Evolutionary conservation across 225 moss, liverwort and hornwort species (phyloP), one percentile per base, ranked within the genome.

Genomic region (Antitrichia curtipendula): DNA sequence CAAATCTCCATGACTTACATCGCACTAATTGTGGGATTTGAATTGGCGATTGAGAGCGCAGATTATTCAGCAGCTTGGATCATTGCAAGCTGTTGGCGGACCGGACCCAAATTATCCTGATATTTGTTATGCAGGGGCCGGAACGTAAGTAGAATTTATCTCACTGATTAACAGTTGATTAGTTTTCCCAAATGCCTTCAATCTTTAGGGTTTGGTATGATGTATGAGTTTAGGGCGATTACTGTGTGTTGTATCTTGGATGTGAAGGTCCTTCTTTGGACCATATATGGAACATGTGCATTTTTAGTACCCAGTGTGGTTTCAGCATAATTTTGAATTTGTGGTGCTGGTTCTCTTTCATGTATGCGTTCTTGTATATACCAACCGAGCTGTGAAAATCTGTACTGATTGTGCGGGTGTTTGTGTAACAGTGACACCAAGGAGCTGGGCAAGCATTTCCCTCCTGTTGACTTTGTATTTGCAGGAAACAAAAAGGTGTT

Each of bases 41-140:
- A 58, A 79, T 75, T 75, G 74, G 71, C 85, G 76, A 81, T 85
- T 84, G 86, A 68, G 38, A 75, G 62, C 91, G 61, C 95, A 97
- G 97, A 91, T 98, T 89, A 85, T 95, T 69, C 88, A 93, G 45
- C 94, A 97, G 86, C 88, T 97, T 85, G 95, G 94, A 61, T 87
- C 88, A 64, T 89, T 99, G 83, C 91, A 94, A 91, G 90, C 93
- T 86, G 94, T 99, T 50, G 91, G 93, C 79, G 98, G 97, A 80
- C 97, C 97, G 49, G 98, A 99, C 83, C 93, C 97, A 60, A 89
- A 86, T 43, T 96, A 94, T 90, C 95, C 92, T 80, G 97, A 99
- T 83, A 91, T 96, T 83, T 99, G 97, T 90, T 99, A 96, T 84
- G 92, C 94, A 89, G 96, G 95, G 80, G 97, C 98, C n/a, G 95